Evolutionary conservation across 768 basidiomycete genomes (phyloP).

Genomic region (Filobasidium floriforme): DNA sequence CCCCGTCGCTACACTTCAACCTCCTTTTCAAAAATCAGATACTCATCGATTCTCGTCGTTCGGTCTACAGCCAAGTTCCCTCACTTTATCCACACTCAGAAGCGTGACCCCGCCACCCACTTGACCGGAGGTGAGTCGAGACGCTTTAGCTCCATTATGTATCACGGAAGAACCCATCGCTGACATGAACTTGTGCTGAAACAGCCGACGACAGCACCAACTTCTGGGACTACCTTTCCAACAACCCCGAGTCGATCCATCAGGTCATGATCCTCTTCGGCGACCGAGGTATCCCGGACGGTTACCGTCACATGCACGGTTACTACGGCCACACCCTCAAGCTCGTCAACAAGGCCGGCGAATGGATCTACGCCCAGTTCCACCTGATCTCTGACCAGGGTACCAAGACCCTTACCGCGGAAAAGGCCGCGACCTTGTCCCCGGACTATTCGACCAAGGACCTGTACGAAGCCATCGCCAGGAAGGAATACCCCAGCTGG

Average conservation of each 20-base stretch:
- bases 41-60: constrained; percentile 22
- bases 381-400: constrained; percentile 45
- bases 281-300: constrained; percentile 48
- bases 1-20: constrained; percentile 34
- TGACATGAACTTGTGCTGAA: constrained; percentile 27
- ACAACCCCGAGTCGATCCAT: constrained; percentile 49
- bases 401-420: constrained; percentile 61
- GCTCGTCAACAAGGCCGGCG: constrained; percentile 39
- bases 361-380: constrained; percentile 46
- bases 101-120: constrained; percentile 76
- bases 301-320: constrained; percentile 75
- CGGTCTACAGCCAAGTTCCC: constrained; percentile 46
- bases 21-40: too few relatives aligned
- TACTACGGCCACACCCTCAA: constrained; percentile 60
- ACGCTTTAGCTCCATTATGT: too few relatives aligned
- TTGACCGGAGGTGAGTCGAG: constrained; percentile 59
- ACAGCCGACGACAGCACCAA: constrained; percentile 50
- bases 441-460: constrained; percentile 47
- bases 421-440: constrained; percentile 58
- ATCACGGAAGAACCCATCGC: too few relatives aligned
- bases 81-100: constrained; percentile 51
- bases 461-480: constrained; percentile 48
- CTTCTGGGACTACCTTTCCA: constrained; percentile 56
- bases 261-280: constrained; percentile 50
- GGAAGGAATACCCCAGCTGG: constrained; percentile 46